Conservation (phyloP, 192 early-diverging fungal species). For the Coemansia sp. region DNA sequence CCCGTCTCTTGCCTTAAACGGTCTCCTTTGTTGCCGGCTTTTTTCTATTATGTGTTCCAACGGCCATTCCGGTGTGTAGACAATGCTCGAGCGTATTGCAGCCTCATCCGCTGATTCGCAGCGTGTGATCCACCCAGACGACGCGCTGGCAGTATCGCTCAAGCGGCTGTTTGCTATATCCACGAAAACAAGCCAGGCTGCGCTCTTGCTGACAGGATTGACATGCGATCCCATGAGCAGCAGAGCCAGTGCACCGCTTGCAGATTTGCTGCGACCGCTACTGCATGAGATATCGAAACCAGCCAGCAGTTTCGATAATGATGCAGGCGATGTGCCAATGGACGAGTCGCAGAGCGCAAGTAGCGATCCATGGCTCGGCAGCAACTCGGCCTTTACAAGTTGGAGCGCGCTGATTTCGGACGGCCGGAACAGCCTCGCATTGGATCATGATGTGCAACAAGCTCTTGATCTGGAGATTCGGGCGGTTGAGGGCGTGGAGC, state of each 20-base stretch:
- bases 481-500: slow-evolving; percentile 8
- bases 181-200: slow-evolving; percentile 1
- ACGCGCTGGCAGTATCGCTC: slow-evolving; percentile 32
- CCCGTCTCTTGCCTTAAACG: no score
- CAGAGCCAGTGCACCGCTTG: no score
- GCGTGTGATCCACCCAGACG: slow-evolving; percentile 29
- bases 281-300: no score
- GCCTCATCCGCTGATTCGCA: not conserved
- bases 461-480: slow-evolving; percentile 7
- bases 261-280: not conserved
- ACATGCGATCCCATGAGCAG: not conserved
- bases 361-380: slow-evolving; percentile 14
- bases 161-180: slow-evolving; percentile 27
- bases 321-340: slow-evolving; percentile 1
- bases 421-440: slow-evolving; percentile 8
- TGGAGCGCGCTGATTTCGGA: slow-evolving; percentile 33
- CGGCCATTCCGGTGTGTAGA: no score
- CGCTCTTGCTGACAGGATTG: not conserved
- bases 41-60: slow-evolving; percentile 1
- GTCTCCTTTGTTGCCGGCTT: not conserved
- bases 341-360: not conserved
- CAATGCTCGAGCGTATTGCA: slow-evolving; percentile 3
- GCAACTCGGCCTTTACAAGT: slow-evolving; percentile 26
- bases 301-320: not conserved
- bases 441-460: not conserved